Base-by-base conservation (phyloP, 805 yeast species). In the Candida awuae region DNA sequence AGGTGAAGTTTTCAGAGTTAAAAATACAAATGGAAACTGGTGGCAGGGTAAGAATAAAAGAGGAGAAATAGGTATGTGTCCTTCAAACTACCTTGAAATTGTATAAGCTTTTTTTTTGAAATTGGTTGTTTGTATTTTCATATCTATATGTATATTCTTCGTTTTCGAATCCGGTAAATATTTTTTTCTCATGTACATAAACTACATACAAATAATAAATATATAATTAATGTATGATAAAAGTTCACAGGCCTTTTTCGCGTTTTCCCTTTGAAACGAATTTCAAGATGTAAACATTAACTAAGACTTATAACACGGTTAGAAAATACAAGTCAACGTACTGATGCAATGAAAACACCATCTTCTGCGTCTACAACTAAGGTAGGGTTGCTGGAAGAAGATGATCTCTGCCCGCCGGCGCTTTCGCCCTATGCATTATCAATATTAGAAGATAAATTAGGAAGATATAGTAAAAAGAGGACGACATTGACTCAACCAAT, bases 51-150 rank as follows among this genome's bases (percentile, higher is more conserved):
- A 83, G 59, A 75, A 88, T 54, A 70, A 81, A 8, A 82, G 77
- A 50, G 98, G 98, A 25, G 92, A 87, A 58, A 83, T 86, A 32
- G 98, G 97, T 49, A 90, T 90, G 53, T 87, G 95, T 61, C 97
- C 98, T 36, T 81, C 94, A 52, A 92, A 90, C 61, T 90, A 90
- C 56, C 88, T 90, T 34, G 84, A 84, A 60, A 67, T 87, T 44
- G 64, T 81, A 41, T 77, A n/a, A n/a, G n/a, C n/a, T n/a, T n/a
- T n/a, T n/a, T 71, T 12, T 52, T 29, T 35, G 6, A 4, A 22
- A 19, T 14, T 4, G 6, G 7, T 19, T 34, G 19, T 34, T 31
- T 26, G 29, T 31, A 33, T 22, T 32, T 27, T 32, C n/a, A 14
- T 29, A 25, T 29, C 29, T n/a, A n/a, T n/a, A n/a, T n/a, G n/a